Evolutionary conservation across 768 basidiomycete genomes (phyloP).

Genomic region (Boletus subparvulus): DNA sequence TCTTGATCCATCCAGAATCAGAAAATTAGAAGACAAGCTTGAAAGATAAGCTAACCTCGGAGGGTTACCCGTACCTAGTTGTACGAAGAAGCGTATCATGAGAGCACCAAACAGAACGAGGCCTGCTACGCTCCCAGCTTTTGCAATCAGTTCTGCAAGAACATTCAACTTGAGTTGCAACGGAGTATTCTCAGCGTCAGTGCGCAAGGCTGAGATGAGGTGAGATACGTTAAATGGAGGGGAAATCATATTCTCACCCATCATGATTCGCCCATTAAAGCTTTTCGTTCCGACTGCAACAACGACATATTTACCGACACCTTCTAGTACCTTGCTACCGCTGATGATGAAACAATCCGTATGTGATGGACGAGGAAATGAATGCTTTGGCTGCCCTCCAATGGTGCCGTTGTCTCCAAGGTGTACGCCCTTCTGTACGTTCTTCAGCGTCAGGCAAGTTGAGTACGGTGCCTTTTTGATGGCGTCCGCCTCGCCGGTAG

Average conservation of each 20-base stretch:
- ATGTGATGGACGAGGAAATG: constrained; percentile 42
- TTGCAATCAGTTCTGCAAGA: constrained; percentile 95
- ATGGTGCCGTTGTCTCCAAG: constrained; percentile 24
- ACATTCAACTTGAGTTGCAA: constrained; percentile 90
- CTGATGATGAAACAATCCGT: constrained; percentile 90
- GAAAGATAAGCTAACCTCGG: constrained; percentile 41
- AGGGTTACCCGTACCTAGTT: constrained; percentile 65
- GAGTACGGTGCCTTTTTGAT: constrained; percentile 84
- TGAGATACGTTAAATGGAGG: not conserved
- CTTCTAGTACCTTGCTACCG: constrained; percentile 92
- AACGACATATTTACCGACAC: constrained; percentile 89
- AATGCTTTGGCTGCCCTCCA: constrained; percentile 20
- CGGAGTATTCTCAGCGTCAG: constrained; percentile 86
- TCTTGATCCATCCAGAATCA: constrained; percentile 35
- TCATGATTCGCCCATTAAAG: constrained; percentile 97
- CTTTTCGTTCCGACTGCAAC: constrained; percentile 90
- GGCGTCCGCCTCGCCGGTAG: constrained; percentile 95
- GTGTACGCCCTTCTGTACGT: constrained; percentile 27
- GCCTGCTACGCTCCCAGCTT: constrained; percentile 81
- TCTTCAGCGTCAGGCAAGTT: constrained; percentile 59
- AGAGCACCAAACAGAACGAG: constrained; percentile 76
- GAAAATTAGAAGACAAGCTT: not conserved
- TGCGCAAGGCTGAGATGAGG: constrained; percentile 64
- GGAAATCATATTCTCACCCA: constrained; percentile 52
- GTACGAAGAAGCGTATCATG: constrained; percentile 94